phyloP scores from a whole-genome alignment of 192 early-diverging fungal species.

The Irineochytrium annulatum region DNA sequence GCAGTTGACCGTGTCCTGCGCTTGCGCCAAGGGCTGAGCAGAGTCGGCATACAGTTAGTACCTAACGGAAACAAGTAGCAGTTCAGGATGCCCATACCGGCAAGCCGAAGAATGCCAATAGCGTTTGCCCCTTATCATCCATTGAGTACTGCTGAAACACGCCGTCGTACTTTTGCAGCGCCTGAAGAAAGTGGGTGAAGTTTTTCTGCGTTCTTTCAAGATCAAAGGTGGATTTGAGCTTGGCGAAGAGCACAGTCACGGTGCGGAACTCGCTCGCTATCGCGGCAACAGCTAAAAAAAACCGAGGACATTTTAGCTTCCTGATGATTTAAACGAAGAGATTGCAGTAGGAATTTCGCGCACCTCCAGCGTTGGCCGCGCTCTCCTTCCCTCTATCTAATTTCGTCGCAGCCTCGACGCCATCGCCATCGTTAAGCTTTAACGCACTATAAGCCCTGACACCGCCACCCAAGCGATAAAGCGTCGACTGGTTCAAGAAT shows the following conservation, averaged over 20 bases:
- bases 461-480: no score
- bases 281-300: background rate
- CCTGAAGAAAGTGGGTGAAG: background rate
- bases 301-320: background rate
- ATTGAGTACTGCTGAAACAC: slow-evolving; percentile 3
- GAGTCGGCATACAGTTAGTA: background rate
- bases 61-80: background rate
- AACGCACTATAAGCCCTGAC: no score
- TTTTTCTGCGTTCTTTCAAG: background rate
- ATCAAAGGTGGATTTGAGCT: background rate
- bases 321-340: background rate
- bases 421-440: no score
- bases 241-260: background rate
- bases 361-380: background rate
- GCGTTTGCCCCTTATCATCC: background rate
- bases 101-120: background rate
- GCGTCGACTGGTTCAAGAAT: background rate
- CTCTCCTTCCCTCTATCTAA: background rate
- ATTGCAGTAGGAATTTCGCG: background rate
- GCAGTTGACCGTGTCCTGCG: background rate
- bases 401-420: no score
- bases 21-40: background rate
- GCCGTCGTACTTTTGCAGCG: background rate
- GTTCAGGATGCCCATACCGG: background rate
- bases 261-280: background rate